phyloP scores from a whole-genome alignment of 495 filamentous ascomycete genomes.

The Penicillium tannophilum region DNA sequence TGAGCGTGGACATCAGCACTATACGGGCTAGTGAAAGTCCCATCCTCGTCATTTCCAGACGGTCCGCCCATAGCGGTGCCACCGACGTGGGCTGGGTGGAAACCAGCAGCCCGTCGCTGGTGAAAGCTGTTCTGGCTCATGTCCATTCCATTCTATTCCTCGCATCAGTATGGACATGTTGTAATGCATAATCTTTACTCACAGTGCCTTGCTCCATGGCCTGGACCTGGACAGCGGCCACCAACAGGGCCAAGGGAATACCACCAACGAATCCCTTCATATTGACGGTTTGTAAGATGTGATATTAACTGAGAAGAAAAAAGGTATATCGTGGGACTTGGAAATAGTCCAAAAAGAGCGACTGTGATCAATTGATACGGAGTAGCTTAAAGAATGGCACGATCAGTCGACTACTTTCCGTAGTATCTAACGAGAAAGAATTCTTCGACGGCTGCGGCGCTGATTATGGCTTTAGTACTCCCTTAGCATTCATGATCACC shows the following conservation, averaged over 20 bases:
- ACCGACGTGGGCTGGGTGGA: slow-evolving; percentile 12
- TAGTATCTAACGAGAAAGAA: neutral
- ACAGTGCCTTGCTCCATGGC: slow-evolving; percentile 24
- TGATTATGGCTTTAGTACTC: slow-evolving; percentile 31
- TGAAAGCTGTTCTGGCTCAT: slow-evolving; percentile 8
- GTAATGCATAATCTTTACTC: neutral
- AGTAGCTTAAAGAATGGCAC: slow-evolving; percentile 29
- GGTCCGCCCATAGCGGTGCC: slow-evolving; percentile 16
- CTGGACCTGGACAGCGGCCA: slow-evolving; percentile 39
- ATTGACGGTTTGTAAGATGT: slow-evolving; percentile 7
- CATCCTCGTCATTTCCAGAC: slow-evolving; percentile 9
- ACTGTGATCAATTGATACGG: slow-evolving; percentile 25
- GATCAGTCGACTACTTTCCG: slow-evolving; percentile 15
- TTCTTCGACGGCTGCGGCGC: slow-evolving; percentile 5
- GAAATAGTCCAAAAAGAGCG: slow-evolving; percentile 30
- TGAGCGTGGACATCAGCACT: neutral
- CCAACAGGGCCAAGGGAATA: slow-evolving; percentile 44
- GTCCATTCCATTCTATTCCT: slow-evolving; percentile 1
- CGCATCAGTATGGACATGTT: neutral
- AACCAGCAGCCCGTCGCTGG: slow-evolving; percentile 7
- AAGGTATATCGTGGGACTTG: slow-evolving; percentile 11
- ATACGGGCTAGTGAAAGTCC: neutral
- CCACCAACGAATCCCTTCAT: slow-evolving; percentile 48
- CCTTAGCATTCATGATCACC: slow-evolving; percentile 24
- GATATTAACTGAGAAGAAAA: slow-evolving; percentile 17